Evolutionary conservation across 768 basidiomycete species (phyloP), one percentile per base, ranked within the genome.

Genomic region (Pleurotus ostreatus): DNA sequence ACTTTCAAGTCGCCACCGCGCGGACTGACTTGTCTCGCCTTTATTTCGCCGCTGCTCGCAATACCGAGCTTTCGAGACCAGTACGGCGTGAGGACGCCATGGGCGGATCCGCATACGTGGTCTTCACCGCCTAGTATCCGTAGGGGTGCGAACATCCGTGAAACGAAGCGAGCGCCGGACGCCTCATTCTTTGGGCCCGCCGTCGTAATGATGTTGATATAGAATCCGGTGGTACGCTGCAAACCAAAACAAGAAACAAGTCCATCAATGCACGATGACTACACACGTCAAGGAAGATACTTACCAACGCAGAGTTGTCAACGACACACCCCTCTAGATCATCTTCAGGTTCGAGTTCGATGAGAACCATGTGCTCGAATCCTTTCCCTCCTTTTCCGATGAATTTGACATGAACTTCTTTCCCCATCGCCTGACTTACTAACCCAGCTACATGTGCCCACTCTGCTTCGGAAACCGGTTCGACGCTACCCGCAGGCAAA

Each of bases 71-170:
- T 76, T 16, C 57, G 58, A 18, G 68, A 69, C 78, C 81, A 84
- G 57, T 83, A 82, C 2, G 81, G 81, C 2, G 62, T 70, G 37
- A 80, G 56, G 39, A 82, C 54, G 46, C 74, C 74, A 59, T 84
- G 82, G 0, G 81, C 79, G 38, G 78, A 78, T 12, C 82, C 82
- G 57, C 80, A 83, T 6, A 82, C 81, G 15, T 69, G 72, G 57
- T 83, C 82, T 66, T 83, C 81, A 3, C 68, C 68, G 12, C 64
- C 62, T 55, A 60, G 60, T 22, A 75, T 59, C 6, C 56, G 25
- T 1, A 46, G 49, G 5, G 78, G 79, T 4, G 75, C 68, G 60
- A 84, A 82, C 72, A 82, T 77, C 4, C 83, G 73, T 5, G 81
- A 81, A 18, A 75, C 66, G 65, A 81, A 84, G 13, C 61, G 61